Evolutionary conservation across 2,329 filamentous ascomycete species (phyloP), one percentile per base, ranked within the genome.

Genomic region (Colletotrichum lentis): DNA sequence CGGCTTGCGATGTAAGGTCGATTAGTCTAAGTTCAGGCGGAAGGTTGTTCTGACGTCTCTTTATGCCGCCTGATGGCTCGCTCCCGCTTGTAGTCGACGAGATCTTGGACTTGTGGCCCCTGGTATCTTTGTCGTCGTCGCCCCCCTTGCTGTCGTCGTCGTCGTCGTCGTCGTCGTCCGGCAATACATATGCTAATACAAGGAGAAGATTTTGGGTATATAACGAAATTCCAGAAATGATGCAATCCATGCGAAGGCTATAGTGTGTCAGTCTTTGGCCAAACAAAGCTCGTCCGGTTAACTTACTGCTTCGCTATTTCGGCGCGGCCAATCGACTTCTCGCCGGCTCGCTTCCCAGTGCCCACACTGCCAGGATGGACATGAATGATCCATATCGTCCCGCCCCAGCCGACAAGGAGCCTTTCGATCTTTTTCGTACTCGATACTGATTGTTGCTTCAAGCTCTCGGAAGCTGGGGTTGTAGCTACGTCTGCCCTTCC

Each of bases 221-320:
- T 80, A 99, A 86, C 72, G 95, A 96, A 79, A 99, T 91, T 75
- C 96, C 96, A 77, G 96, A 97, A 83, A 99, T 93, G 78, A 97
- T 94, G 84, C 96, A 98, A 82, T 99, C 96, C 80, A 96, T 97
- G 75, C 94, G 92, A 80, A 98, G 87, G 80, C 91, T 94, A 72
- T 20, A 31, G 31, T 58, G 71, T 27, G 76, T 80, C 73, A 80
- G 77, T 52, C 14, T 39, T 43, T 14, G 22, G n/a, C 58, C 37
- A 27, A 27, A 24, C 39, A 7, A 20, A 3, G 14, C 3, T 20
- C 4, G 1, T 7, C 4, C 5, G 11, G 2, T 12, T n/a, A 44
- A 86, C 92, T 86, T 78, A 96, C 92, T 95, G 94, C 80, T 97
- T 96, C 70, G 93, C 89, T 76, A 98, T 95, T 77, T 97, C 93